Conservation (phyloP, 768 basidiomycete genomes). For the Suillus bovinus region DNA sequence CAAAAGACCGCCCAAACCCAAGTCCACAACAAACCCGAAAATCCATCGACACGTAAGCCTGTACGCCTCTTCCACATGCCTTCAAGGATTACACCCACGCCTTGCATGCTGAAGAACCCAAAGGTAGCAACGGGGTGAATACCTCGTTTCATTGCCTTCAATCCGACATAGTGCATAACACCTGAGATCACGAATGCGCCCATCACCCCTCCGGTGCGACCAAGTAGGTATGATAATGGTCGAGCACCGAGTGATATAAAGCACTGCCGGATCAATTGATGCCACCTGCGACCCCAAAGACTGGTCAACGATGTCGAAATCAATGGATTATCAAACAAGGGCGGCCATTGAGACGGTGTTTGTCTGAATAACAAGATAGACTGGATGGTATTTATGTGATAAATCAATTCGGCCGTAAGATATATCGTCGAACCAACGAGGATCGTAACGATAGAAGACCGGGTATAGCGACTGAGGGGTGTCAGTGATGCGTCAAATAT, state of each 20-base stretch:
- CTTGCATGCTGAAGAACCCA: constrained; percentile 61
- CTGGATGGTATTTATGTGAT: constrained; percentile 43
- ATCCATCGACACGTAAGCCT: constrained; percentile 49
- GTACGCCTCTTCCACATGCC: constrained; percentile 42
- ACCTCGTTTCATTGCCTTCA: constrained; percentile 60
- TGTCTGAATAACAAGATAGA: constrained; percentile 50
- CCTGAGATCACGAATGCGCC: constrained; percentile 64
- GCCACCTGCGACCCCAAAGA: constrained; percentile 70
- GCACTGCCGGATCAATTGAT: constrained; percentile 60
- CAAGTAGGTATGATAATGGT: constrained; percentile 43
- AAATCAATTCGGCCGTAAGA: constrained; percentile 42
- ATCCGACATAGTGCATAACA: constrained; percentile 55
- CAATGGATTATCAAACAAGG: constrained; percentile 61
- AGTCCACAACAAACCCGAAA: constrained; percentile 54
- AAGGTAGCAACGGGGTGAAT: constrained; percentile 42
- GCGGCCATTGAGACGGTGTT: constrained; percentile 59
- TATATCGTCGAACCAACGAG: constrained; percentile 47
- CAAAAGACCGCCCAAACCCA: constrained; percentile 46
- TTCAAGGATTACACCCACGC: constrained; percentile 53
- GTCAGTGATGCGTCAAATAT: constrained; percentile 39
- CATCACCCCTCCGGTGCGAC: constrained; percentile 49
- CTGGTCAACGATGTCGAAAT: constrained; percentile 54
- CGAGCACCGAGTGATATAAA: constrained; percentile 55
- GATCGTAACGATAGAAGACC: constrained; percentile 45
- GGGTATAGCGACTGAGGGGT: constrained; percentile 36